phyloP scores from a whole-genome alignment of 345 rosid species.

The Linum trigynum region DNA sequence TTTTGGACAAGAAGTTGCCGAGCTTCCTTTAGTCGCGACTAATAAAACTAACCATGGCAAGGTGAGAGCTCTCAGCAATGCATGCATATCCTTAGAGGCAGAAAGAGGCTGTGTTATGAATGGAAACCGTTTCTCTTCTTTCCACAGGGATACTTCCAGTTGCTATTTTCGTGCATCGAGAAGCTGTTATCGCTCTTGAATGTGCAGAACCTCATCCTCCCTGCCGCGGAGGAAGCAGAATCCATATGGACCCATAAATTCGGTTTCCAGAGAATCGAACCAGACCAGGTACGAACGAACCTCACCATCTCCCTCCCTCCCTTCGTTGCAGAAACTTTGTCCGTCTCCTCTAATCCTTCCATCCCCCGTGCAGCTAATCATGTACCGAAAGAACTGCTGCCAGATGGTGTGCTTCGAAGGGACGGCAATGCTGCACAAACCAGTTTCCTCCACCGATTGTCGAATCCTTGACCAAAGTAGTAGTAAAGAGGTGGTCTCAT shows the following conservation, averaged over 20 bases:
- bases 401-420: constrained; percentile 79
- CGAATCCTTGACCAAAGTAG: constrained; percentile 8
- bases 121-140: background rate
- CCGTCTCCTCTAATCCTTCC: background rate
- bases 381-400: constrained; percentile 39
- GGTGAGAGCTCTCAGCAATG: constrained; percentile 26
- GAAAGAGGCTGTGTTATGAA: too few species aligned
- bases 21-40: constrained; percentile 88
- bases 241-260: constrained; percentile 88
- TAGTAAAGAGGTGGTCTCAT: too few species aligned
- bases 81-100: too few species aligned
- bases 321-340: too few species aligned
- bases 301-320: background rate
- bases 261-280: constrained; percentile 48
- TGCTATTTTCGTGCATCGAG: constrained; percentile 64
- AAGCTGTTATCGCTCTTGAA: constrained; percentile 54
- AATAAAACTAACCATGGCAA: constrained; percentile 53
- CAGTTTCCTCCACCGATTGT: constrained; percentile 25
- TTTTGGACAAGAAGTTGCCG: constrained; percentile 80
- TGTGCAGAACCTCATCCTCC: constrained; percentile 65
- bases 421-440: constrained; percentile 68
- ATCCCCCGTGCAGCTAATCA: constrained; percentile 25
- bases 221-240: constrained; percentile 82
- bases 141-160: constrained; percentile 80
- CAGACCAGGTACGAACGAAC: constrained; percentile 45